Percentiles rank a stretch among this genome's conserved stretches.
Evolutionary conservation across 1,284 basidiomycete species (phyloP).

Genomic region (Leccinum solheimii): DNA sequence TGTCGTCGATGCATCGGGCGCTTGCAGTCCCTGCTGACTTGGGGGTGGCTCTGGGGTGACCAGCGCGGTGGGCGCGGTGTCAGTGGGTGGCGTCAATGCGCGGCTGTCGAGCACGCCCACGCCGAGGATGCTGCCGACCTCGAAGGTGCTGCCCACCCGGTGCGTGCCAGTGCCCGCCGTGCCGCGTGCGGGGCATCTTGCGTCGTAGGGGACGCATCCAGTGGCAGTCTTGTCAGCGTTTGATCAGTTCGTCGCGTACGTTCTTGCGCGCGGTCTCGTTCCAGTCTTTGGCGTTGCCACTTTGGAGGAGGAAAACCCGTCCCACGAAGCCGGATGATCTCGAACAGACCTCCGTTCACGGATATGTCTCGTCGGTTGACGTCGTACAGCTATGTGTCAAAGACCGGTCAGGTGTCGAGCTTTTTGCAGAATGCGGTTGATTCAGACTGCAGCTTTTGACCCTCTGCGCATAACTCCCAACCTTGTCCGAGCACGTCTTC

Average conservation of each 20-base stretch:
- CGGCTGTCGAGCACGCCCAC: slow-evolving; percentile 31
- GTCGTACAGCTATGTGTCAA: too few species aligned
- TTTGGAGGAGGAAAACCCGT: slow-evolving; percentile 55
- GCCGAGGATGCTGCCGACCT: slow-evolving; percentile 56
- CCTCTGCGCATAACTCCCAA: too few species aligned
- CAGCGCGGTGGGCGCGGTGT: not conserved
- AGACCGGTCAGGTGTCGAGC: too few species aligned
- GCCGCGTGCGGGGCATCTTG: slow-evolving; percentile 32
- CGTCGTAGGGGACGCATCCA: slow-evolving; percentile 56
- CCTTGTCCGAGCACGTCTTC: too few species aligned
- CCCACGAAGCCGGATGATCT: too few species aligned
- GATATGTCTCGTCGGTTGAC: too few species aligned
- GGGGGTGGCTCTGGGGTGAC: slow-evolving; percentile 2
- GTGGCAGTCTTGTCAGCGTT: slow-evolving; percentile 63
- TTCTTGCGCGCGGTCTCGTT: slow-evolving; percentile 51
- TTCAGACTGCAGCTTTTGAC: too few species aligned
- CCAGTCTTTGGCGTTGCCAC: slow-evolving; percentile 68
- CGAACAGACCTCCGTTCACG: too few species aligned
- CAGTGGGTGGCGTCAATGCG: slow-evolving; percentile 1
- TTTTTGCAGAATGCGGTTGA: too few species aligned
- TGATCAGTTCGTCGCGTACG: slow-evolving; percentile 55
- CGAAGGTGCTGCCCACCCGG: slow-evolving; percentile 76
- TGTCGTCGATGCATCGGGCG: slow-evolving; percentile 21
- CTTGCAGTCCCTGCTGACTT: slow-evolving; percentile 7
- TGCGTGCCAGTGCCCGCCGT: slow-evolving; percentile 29